Conservation (phyloP, 106 monocot species). For the Dactylorhiza incarnata region DNA sequence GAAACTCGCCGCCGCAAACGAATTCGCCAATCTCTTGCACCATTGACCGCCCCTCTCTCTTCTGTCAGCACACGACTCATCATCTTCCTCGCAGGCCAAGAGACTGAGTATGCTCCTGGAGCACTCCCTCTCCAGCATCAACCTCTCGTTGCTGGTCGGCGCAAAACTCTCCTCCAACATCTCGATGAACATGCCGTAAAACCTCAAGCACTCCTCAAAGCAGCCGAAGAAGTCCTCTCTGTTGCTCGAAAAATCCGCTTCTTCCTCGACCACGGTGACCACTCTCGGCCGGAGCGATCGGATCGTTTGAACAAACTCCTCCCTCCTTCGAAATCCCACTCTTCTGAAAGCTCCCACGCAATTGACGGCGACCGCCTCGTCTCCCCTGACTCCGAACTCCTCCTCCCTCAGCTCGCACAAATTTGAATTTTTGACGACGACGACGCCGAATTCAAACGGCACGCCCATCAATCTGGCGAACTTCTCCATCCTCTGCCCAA, state of each 20-base stretch:
- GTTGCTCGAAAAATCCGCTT: slow-evolving; percentile 31
- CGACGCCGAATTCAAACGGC: slow-evolving; percentile 38
- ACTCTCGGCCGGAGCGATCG: slow-evolving; percentile 28
- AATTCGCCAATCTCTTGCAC: slow-evolving; percentile 23
- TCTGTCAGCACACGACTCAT: slow-evolving; percentile 25
- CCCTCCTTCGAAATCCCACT: slow-evolving; percentile 16
- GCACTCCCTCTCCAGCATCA: slow-evolving; percentile 46
- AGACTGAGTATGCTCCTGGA: slow-evolving; percentile 33
- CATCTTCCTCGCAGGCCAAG: slow-evolving; percentile 23
- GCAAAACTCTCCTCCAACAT: slow-evolving; percentile 52
- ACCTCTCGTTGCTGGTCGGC: slow-evolving; percentile 47
- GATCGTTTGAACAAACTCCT: slow-evolving; percentile 19
- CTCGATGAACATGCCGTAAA: slow-evolving; percentile 36
- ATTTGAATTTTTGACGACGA: slow-evolving; percentile 4
- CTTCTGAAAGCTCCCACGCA: slow-evolving; percentile 30
- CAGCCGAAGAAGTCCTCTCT: slow-evolving; percentile 27
- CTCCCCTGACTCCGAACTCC: slow-evolving; percentile 20
- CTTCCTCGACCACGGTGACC: slow-evolving; percentile 59
- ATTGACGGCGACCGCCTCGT: slow-evolving; percentile 47
- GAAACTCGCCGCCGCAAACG: slow-evolving; percentile 22
- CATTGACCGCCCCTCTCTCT: slow-evolving; percentile 46
- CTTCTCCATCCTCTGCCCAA: slow-evolving; percentile 43
- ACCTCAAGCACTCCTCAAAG: slow-evolving; percentile 52
- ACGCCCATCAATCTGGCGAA: slow-evolving; percentile 59
- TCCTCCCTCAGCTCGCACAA: slow-evolving; percentile 20